Evolutionary conservation across 192 early-diverging fungal genomes (phyloP), one percentile per base, ranked within the genome.

Genomic region (Allomyces macrogynus): DNA sequence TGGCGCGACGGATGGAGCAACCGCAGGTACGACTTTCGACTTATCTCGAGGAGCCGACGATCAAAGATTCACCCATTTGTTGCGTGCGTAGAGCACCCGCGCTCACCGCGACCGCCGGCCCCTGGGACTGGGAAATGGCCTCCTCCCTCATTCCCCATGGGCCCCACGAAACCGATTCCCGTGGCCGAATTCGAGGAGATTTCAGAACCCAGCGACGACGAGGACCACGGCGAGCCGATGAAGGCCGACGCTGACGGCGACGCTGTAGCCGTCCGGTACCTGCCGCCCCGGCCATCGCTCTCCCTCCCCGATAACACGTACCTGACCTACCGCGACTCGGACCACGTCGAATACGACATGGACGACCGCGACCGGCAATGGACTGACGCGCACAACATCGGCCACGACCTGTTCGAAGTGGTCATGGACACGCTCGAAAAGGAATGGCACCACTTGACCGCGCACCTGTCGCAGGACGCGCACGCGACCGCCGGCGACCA

Each of bases 361-460:
- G 96, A 99, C 69, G 93, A 99, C 67, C 88, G 95, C 76, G 89
- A 92, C 71, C 80, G 82, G 40, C 70, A 73, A 27, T 67, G 75
- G 60, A 65, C 89, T 4, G 94, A 95, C 69, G 73, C 65, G 23
- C 78, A 87, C 64, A 74, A 88, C 5, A 74, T 69, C 24, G 76
- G 72, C 60, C 74, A 82, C 26, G 76, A 75, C 23, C 65, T 86
- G 44, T 90, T 97, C 74, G 96, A 99, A 73, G 71, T 73, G 44
- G 76, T 94, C 14, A 84, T 99, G 69, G 96, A 99, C 71, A 73
- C 78, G 14, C 71, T 95, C 20, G 96, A 99, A 72, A 99, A 99
- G 72, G 88, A 89, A 71, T 99, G 94, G 94, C 97, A 97, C 71
- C 88, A 92, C 66, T 65, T 93, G 68, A 60, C 43, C 3, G 5